Evolutionary conservation across 2,329 filamentous ascomycete species (phyloP), one percentile per base, ranked within the genome.

Genomic region (Sporothrix euskadiensis): DNA sequence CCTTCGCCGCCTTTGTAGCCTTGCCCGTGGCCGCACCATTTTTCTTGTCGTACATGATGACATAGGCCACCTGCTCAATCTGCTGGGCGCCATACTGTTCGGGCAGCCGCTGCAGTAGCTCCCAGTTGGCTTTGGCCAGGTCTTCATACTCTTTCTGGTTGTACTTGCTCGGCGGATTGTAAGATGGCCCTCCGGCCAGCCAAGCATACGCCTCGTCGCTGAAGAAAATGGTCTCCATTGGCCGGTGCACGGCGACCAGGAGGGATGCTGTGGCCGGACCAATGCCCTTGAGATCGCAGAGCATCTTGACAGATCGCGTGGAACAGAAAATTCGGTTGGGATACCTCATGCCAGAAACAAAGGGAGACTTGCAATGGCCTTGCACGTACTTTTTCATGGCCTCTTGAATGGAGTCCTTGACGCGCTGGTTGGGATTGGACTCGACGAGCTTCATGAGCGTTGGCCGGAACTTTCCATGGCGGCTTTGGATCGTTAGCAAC

Each of bases 231-330:
- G 90, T 84, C 14, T 82, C 81, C 0, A 83, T 80, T 0, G 90
- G 86, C 74, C 89, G 86, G 76, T 89, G 87, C 4, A 91, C 88
- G 4, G 90, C 87, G 2, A 96, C 85, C 0, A 95, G 82, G 44
- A 96, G 86, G 1, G 91, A 93, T 0, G 92, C 92, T 0, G 92
- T 95, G 8, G 93, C 93, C 1, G 93, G 92, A 0, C 93, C 93
- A 75, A 97, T 88, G 47, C 93, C 93, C 75, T 85, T 90, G n/a
- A 96, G 83, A 72, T 84, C 84, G 0, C 84, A 85, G 12, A 94
- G 83, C 1, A 82, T 81, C 3, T 84, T 84, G 7, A 93, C 79
- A 3, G 88, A 85, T 8, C 82, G 79, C 1, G 81, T 72, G 0
- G 80, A 76, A 54, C 83, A 79, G 9, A 39, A 39, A 1, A 52